phyloP scores from a whole-genome alignment of 2,329 filamentous ascomycete genomes.

The Fusarium caatingaense region DNA sequence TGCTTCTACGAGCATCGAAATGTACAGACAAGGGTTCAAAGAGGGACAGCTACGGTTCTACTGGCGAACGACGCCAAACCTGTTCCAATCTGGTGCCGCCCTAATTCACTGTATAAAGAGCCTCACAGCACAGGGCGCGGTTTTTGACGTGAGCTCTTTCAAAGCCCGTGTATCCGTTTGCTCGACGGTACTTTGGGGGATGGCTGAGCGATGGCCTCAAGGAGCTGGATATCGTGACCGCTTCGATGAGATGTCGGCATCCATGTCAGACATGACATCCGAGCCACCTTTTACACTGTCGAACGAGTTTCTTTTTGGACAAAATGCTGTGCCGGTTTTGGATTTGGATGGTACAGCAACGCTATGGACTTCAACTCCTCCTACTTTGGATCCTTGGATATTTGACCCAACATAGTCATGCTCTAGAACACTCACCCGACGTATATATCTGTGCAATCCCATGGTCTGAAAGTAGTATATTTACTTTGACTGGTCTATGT shows the following conservation, averaged over 20 bases:
- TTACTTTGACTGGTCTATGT: neutral
- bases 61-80: conserved; percentile 45
- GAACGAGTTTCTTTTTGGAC: neutral
- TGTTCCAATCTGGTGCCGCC: conserved; percentile 40
- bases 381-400: conserved; percentile 14
- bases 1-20: conserved; percentile 29
- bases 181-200: conserved; percentile 44
- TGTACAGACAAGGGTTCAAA: conserved; percentile 38
- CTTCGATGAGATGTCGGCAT: conserved; percentile 38
- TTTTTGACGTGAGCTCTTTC: conserved; percentile 2
- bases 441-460: too few species aligned
- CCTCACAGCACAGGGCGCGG: neutral
- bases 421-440: too few species aligned
- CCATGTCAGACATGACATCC: conserved; percentile 8
- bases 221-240: conserved; percentile 43
- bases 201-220: conserved; percentile 46
- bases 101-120: conserved; percentile 38
- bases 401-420: neutral
- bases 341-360: conserved; percentile 7
- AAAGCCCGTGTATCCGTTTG: conserved; percentile 34
- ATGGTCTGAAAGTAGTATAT: too few species aligned
- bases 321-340: neutral
- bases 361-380: neutral
- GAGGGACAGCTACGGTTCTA: conserved; percentile 43
- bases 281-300: neutral